These are phyloP conservation scores for Penicillium coprophilum DNA, from an alignment of 495 filamentous ascomycete species.

Conservation along the genomic window DNA sequence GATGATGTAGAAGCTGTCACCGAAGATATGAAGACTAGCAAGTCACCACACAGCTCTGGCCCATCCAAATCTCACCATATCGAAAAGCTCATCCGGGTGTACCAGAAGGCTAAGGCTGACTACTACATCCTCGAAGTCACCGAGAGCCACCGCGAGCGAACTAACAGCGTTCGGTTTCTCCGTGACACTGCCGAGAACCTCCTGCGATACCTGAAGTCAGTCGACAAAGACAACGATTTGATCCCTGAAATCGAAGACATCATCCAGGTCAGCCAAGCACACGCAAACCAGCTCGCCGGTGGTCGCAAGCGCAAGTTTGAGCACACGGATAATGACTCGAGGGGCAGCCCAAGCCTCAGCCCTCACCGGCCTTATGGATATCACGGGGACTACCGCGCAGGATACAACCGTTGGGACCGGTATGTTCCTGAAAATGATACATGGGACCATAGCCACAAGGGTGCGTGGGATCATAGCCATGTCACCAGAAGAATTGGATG, in stretches of 20 bases:
- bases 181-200: constrained; percentile 52
- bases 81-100: constrained; percentile 35
- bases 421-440: background rate
- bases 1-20: background rate
- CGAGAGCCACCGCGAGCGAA: constrained; percentile 21
- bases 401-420: constrained; percentile 1
- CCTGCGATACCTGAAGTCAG: constrained; percentile 33
- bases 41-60: background rate
- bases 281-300: constrained; percentile 40
- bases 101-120: constrained; percentile 39
- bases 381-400: background rate
- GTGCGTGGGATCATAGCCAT: background rate
- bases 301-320: constrained; percentile 49
- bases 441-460: background rate
- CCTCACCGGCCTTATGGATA: constrained; percentile 4
- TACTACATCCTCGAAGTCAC: constrained; percentile 28
- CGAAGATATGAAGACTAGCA: background rate
- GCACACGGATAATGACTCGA: background rate
- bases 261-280: constrained; percentile 30
- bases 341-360: background rate
- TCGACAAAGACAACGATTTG: constrained; percentile 23
- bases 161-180: constrained; percentile 44
- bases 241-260: constrained; percentile 35
- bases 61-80: constrained; percentile 12
- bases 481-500: background rate